Conservation (phyloP, 257 asterid genomes). For the Ligustrum vulgare region DNA sequence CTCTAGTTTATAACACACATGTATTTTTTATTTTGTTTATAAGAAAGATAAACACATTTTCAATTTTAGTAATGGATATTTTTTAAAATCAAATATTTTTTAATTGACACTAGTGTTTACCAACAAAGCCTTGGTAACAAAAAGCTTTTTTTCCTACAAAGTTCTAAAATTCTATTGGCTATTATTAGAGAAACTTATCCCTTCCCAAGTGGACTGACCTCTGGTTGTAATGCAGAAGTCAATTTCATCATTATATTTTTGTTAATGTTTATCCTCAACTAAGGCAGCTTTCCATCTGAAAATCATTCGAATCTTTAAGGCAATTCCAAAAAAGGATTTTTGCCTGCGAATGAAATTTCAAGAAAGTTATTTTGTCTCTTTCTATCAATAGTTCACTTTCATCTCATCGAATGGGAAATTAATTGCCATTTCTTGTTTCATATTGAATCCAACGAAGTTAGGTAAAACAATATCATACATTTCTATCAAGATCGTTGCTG, state of each 20-base stretch:
- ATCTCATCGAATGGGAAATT: too few relatives aligned
- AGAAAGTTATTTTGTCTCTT: background rate
- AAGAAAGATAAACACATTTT: too few relatives aligned
- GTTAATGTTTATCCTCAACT: background rate
- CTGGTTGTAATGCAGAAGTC: background rate
- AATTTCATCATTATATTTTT: conserved; percentile 8
- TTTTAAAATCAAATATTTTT: too few relatives aligned
- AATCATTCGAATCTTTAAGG: background rate
- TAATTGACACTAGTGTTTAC: too few relatives aligned
- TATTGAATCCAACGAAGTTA: too few relatives aligned
- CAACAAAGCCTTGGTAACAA: too few relatives aligned
- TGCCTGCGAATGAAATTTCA: background rate
- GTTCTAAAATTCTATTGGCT: conserved; percentile 16
- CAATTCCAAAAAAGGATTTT: background rate
- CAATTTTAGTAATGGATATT: too few relatives aligned
- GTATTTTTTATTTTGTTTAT: too few relatives aligned
- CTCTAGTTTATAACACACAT: too few relatives aligned
- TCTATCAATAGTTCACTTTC: background rate
- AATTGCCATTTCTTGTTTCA: too few relatives aligned
- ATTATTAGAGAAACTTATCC: conserved; percentile 1
- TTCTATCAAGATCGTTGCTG: too few relatives aligned
- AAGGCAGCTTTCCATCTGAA: background rate
- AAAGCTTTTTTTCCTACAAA: background rate
- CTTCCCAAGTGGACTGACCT: conserved; percentile 4
- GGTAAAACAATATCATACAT: too few relatives aligned